phyloP scores from a whole-genome alignment of 164 flowering plant species.

The Platanus orientalis region DNA sequence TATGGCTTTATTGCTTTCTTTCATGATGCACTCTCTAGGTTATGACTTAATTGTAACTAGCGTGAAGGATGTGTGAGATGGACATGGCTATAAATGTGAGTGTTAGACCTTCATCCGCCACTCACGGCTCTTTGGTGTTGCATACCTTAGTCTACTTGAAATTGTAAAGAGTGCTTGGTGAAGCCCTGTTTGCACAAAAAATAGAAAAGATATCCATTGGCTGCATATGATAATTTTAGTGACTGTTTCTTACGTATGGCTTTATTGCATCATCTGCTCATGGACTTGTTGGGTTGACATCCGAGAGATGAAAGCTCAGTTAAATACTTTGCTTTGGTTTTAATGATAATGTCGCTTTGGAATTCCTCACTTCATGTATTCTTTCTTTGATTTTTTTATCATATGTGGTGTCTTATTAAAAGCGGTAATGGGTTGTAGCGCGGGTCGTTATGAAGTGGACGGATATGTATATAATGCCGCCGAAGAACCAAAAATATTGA shows the following conservation, averaged over 20 bases:
- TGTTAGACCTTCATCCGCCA: too few species aligned
- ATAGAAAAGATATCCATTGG: neutral
- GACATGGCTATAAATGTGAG: too few species aligned
- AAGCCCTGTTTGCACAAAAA: too few species aligned
- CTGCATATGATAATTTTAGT: neutral
- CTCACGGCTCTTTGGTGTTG: too few species aligned
- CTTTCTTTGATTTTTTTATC: neutral
- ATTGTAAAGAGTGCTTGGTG: too few species aligned
- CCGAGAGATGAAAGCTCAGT: neutral
- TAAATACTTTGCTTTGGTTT: neutral
- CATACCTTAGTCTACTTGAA: too few species aligned
- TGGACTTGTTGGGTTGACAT: neutral
- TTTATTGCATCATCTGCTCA: neutral
- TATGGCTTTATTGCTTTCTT: constrained; percentile 16
- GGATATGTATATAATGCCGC: constrained; percentile 76
- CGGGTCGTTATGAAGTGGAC: constrained; percentile 90
- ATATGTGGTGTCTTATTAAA: neutral
- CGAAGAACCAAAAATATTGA: constrained; percentile 79
- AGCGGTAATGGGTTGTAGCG: constrained; percentile 33
- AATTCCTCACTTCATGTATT: neutral
- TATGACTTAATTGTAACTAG: neutral
- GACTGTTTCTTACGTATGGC: neutral
- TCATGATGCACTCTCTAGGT: neutral
- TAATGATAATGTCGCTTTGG: neutral
- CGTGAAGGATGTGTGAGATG: too few species aligned